These are phyloP conservation scores for Colletotrichum sp. DNA, from an alignment of 2,329 filamentous ascomycete genomes.

Conservation along the genomic window DNA sequence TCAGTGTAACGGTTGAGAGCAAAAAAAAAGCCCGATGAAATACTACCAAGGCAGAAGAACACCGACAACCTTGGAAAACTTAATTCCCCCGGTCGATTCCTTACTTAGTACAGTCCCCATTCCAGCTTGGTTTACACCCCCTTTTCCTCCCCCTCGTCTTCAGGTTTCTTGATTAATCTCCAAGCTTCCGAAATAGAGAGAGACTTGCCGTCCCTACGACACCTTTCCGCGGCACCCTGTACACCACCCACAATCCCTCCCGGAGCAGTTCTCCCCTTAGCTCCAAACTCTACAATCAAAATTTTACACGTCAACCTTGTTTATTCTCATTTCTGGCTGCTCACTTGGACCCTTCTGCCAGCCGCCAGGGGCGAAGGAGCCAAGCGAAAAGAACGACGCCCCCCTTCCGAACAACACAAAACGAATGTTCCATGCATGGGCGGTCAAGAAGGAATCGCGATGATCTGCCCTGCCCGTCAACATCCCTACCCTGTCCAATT, in stretches of 20 bases:
- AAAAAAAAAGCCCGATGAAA: neutral
- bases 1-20: neutral
- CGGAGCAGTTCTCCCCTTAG: neutral
- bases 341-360: neutral
- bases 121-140: neutral
- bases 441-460: neutral
- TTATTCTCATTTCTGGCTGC: neutral
- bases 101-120: neutral
- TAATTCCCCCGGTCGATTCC: neutral
- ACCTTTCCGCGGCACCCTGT: neutral
- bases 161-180: neutral
- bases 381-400: neutral
- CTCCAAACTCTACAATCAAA: neutral
- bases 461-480: conserved; percentile 15
- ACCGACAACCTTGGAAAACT: neutral
- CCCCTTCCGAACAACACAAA: neutral
- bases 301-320: neutral
- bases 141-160: neutral
- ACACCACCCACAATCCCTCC: neutral
- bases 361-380: neutral
- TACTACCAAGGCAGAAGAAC: neutral
- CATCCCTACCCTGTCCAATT: conserved; percentile 10
- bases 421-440: neutral
- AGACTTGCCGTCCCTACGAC: neutral
- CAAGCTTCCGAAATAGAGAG: neutral